Evolutionary conservation across 164 flowering plant genomes (phyloP).

Genomic region (grape (Vitis vinifera)): DNA sequence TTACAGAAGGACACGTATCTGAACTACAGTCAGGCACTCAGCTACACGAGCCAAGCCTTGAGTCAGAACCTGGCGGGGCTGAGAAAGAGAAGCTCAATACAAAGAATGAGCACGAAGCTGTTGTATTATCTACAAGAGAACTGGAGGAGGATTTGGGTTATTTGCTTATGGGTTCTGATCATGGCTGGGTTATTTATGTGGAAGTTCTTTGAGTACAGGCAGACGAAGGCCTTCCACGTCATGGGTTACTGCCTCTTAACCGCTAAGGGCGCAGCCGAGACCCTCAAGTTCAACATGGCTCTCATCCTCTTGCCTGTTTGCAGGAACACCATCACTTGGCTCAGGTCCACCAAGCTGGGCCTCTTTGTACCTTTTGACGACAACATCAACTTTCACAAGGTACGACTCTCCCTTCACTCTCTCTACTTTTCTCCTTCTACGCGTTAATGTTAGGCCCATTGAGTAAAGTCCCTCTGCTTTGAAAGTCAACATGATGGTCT

Average conservation of each 20-base stretch:
- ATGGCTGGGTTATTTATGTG: slow-evolving; percentile 78
- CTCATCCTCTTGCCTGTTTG: slow-evolving; percentile 88
- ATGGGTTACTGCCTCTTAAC: slow-evolving; percentile 95
- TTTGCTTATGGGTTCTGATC: slow-evolving; percentile 71
- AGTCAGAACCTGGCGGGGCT: slow-evolving; percentile 92
- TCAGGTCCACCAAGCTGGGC: slow-evolving; percentile 72
- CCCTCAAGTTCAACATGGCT: slow-evolving; percentile 96
- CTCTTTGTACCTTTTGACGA: slow-evolving; percentile 81
- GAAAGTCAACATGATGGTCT: slow-evolving; percentile 7
- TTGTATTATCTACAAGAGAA: slow-evolving; percentile 72
- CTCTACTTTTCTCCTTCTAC: slow-evolving; percentile 16
- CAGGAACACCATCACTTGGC: slow-evolving; percentile 94
- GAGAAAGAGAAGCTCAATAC: slow-evolving; percentile 49
- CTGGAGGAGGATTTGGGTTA: slow-evolving; percentile 89
- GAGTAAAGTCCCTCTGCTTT: not conserved
- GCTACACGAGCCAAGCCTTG: slow-evolving; percentile 96
- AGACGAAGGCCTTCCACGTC: slow-evolving; percentile 59
- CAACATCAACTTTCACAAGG: slow-evolving; percentile 99
- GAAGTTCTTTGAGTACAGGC: slow-evolving; percentile 85
- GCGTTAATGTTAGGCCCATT: slow-evolving; percentile 13
- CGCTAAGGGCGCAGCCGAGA: slow-evolving; percentile 98
- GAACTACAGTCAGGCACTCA: slow-evolving; percentile 95
- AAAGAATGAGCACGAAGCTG: slow-evolving; percentile 44
- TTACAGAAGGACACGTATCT: slow-evolving; percentile 94
- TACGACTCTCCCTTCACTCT: slow-evolving; percentile 11